Evolutionary conservation across 768 basidiomycete genomes (phyloP), one percentile per base, ranked within the genome.

Genomic region (Termitomyces sp.): DNA sequence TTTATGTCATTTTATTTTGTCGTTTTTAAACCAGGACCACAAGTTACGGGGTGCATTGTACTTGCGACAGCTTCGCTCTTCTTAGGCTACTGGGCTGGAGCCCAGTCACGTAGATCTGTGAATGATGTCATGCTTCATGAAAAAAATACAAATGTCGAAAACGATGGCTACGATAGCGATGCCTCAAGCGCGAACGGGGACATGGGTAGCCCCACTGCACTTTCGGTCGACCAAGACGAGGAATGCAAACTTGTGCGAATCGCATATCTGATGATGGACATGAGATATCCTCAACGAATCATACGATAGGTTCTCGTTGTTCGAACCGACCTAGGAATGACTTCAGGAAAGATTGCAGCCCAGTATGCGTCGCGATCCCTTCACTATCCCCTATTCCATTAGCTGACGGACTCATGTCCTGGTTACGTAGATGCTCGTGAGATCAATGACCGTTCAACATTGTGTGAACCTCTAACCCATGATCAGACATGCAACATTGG

Each of bases 401-500:
- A 35, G 52, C 17, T 34, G 5, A n/a, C 25, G 34, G 25, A 39
- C 49, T 39, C 9, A 45, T 32, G 3, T 17, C 5, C 32, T 19
- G 28, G 9, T 28, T 51, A 28, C n/a, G 12, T 37, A 83, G 81
- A 63, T 79, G 78, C 70, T 76, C 76, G 78, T 81, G 61, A 70
- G 77, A 65, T 50, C 40, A 10, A 27, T 16, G 25, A 51, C 54
- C 19, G 6, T 34, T 46, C 16, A 37, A 30, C 21, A 30, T n/a
- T 44, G 44, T 28, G 23, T 1, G 10, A 30, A 23, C n/a, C 27
- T 43, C 52, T 60, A 48, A 48, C 35, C 42, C 11, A 23, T 23
- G n/a, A 40, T 19, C 49, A 92, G 89, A 19, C 89, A 94, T 66
- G 94, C 93, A 27, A 93, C 94, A 2, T 72, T 96, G 27, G 91